Base-by-base conservation (phyloP, 2,329 filamentous ascomycete species). In the Ascochyta fabae region DNA sequence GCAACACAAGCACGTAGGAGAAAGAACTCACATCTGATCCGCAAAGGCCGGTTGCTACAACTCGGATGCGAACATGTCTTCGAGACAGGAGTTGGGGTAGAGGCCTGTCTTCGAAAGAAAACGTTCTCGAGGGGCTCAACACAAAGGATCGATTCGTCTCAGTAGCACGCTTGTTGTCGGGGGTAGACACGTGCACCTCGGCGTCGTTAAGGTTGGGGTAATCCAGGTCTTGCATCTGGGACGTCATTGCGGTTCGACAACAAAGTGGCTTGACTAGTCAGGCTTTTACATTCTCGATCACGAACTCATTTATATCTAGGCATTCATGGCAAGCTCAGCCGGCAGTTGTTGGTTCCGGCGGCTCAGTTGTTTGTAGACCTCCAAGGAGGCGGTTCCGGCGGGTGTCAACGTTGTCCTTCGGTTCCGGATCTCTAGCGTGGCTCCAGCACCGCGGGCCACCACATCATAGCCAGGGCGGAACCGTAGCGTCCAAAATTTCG, bases 1-100 rank as follows among this genome's bases (percentile, higher is more conserved):
- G 12, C 7, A 4, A 16, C 16, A 26, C 6, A 16, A 38, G 19
- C 12, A 27, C 38, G 33, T 15, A 6, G 36, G 45, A 15, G 24
- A 31, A 56, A 26, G 31, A n/a, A 58, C 58, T 27, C 49, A 67
- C 66, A 56, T 70, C 90, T 48, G 87, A 90, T 50, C 90, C 90
- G 79, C 90, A 94, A 77, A 94, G 92, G 62, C 90, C 90, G 2
- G 90, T 93, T 79, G 87, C 92, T 77, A 89, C 89, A 68, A 93
- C 81, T 69, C 88, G 87, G 58, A 94, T 86, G 65, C 92, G 83
- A 63, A 93, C 90, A 71, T 92, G 86, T 79, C 90, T 82, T 15
- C 85, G 81, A 53, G 79, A 78, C 57, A 82, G 75, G 66, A 93
- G 78, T 51, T 81, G 75, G 27, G 90, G 90, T 53, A 90, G 75